phyloP scores from a whole-genome alignment of 257 asterid species.

The Solanum phureja region DNA sequence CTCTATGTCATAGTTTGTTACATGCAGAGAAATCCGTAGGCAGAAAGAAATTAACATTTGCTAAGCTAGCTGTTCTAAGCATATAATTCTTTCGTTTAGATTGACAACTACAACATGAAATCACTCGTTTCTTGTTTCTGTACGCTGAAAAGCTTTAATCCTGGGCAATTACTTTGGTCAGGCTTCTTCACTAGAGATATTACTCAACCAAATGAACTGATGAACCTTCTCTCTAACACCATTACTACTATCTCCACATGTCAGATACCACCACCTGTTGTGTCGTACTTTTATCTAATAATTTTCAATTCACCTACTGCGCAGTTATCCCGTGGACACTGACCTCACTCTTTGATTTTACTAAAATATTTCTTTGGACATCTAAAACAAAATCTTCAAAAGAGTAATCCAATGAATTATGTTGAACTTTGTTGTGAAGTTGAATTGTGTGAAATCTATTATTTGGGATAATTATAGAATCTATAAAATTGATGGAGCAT shows the following conservation, averaged over 20 bases:
- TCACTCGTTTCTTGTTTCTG: neutral
- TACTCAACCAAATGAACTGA: neutral
- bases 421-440: too few relatives aligned
- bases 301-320: too few relatives aligned
- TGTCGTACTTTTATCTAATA: neutral
- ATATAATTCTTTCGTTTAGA: neutral
- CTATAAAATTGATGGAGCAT: too few relatives aligned
- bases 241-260: neutral
- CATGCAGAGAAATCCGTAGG: neutral
- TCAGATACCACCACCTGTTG: neutral
- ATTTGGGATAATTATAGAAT: too few relatives aligned
- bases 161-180: neutral
- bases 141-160: neutral
- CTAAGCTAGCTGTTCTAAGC: neutral
- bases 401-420: too few relatives aligned
- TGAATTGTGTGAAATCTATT: too few relatives aligned
- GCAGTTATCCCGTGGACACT: too few relatives aligned
- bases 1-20: neutral
- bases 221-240: neutral
- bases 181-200: neutral
- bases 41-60: neutral
- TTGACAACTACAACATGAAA: neutral
- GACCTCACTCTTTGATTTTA: too few relatives aligned
- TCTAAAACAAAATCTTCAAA: too few relatives aligned
- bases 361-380: too few relatives aligned